These are phyloP conservation scores for Nymphaea colorata DNA, from an alignment of 164 flowering plant species.

Conservation along the genomic window DNA sequence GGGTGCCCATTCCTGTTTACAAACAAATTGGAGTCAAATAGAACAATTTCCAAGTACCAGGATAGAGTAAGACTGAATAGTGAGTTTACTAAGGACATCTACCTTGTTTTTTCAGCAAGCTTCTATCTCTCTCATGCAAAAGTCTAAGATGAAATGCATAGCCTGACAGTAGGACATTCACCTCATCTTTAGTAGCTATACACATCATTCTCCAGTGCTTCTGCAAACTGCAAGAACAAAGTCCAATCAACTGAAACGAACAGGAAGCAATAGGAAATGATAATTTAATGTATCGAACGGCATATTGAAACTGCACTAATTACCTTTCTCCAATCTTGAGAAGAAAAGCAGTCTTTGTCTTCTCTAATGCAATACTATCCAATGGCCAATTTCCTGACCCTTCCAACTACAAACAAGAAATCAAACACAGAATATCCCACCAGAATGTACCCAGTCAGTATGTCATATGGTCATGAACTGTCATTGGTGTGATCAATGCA, in stretches of 20 bases:
- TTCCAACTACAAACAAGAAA: slow-evolving; percentile 52
- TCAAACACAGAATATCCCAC: background rate
- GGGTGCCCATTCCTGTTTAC: slow-evolving; percentile 3
- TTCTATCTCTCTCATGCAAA: slow-evolving; percentile 77
- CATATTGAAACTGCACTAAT: background rate
- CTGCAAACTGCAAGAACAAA: slow-evolving; percentile 49
- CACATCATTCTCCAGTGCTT: slow-evolving; percentile 48
- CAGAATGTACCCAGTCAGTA: background rate
- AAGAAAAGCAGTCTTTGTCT: slow-evolving; percentile 85
- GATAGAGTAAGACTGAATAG: background rate
- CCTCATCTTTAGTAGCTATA: slow-evolving; percentile 63
- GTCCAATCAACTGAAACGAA: background rate
- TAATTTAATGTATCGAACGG: background rate
- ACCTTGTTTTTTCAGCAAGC: slow-evolving; percentile 50
- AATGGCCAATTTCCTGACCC: slow-evolving; percentile 97
- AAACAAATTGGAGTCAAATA: background rate
- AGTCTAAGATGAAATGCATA: slow-evolving; percentile 86
- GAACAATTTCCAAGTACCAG: background rate
- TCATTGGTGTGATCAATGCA: background rate
- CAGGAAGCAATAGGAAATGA: background rate
- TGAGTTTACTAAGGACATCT: background rate
- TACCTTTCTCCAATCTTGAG: slow-evolving; percentile 86
- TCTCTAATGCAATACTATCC: slow-evolving; percentile 72
- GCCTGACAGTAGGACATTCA: slow-evolving; percentile 74
- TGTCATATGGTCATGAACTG: too few relatives aligned